Percentiles rank a stretch among this genome's conserved stretches.
Conservation (phyloP, 495 filamentous ascomycete genomes). For the Pyrenula massariospora region DNA sequence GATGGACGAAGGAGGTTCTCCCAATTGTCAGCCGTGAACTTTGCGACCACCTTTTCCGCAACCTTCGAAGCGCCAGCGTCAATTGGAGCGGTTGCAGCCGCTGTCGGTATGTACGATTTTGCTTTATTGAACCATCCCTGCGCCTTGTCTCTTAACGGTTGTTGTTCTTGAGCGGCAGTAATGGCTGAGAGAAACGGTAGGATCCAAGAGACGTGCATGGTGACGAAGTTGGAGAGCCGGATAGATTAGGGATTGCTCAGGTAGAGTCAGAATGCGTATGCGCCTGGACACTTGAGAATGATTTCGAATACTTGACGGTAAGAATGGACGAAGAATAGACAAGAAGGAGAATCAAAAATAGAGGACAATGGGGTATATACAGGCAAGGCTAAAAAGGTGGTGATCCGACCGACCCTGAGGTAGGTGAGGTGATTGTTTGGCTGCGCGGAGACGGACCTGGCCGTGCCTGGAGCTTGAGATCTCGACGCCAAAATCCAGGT, state of each 20-base stretch:
- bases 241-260: not conserved
- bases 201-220: constrained; percentile 61
- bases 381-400: too few relatives aligned
- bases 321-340: not conserved
- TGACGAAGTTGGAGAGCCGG: constrained; percentile 10
- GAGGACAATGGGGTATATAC: not conserved
- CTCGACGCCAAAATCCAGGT: too few relatives aligned
- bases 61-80: constrained; percentile 42
- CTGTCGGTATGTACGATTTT: constrained; percentile 45
- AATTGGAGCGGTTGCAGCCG: constrained; percentile 26
- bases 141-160: constrained; percentile 56
- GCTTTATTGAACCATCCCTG: constrained; percentile 54
- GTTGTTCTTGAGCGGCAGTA: constrained; percentile 61
- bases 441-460: too few relatives aligned
- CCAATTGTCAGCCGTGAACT: constrained; percentile 65
- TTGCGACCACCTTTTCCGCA: constrained; percentile 40
- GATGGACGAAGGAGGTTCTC: constrained; percentile 53
- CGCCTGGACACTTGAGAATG: too few relatives aligned
- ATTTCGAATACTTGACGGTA: not conserved
- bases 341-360: not conserved
- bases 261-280: not conserved
- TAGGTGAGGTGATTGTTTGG: too few relatives aligned
- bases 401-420: too few relatives aligned
- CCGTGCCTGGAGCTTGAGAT: too few relatives aligned
- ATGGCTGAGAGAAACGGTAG: constrained; percentile 59